Conservation (phyloP, 78 protist species). For the Dictyostelium discoideum region DNA sequence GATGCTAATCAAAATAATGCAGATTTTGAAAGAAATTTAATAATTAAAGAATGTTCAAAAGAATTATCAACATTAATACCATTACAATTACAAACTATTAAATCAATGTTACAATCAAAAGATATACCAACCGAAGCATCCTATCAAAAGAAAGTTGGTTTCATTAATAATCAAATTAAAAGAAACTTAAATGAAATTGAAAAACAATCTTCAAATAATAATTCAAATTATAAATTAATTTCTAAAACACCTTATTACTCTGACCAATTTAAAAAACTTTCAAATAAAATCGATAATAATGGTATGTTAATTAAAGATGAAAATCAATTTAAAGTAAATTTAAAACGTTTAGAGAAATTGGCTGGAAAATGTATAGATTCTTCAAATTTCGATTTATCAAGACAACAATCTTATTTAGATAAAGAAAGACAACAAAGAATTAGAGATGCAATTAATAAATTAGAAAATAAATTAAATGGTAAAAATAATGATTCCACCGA, state of each 20-base stretch:
- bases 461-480: slow-evolving; percentile 16
- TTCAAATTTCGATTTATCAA: background rate
- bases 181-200: slow-evolving; percentile 20
- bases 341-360: background rate
- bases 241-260: background rate
- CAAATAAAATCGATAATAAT: slow-evolving; percentile 8
- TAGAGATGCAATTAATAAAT: slow-evolving; percentile 32
- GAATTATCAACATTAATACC: slow-evolving; percentile 52
- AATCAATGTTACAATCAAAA: slow-evolving; percentile 31
- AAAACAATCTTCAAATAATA: background rate
- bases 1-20: background rate
- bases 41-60: slow-evolving; percentile 16
- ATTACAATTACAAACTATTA: slow-evolving; percentile 23
- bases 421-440: slow-evolving; percentile 22
- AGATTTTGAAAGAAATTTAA: background rate
- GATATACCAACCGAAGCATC: slow-evolving; percentile 8
- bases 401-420: background rate
- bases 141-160: background rate
- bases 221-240: background rate
- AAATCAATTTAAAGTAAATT: background rate
- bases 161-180: slow-evolving; percentile 23
- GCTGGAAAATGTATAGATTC: background rate
- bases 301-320: background rate
- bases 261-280: background rate
- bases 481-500: background rate